Evolutionary conservation across 306 rosid genomes (phyloP).

Genomic region (Dalbergia cochinchinensis): DNA sequence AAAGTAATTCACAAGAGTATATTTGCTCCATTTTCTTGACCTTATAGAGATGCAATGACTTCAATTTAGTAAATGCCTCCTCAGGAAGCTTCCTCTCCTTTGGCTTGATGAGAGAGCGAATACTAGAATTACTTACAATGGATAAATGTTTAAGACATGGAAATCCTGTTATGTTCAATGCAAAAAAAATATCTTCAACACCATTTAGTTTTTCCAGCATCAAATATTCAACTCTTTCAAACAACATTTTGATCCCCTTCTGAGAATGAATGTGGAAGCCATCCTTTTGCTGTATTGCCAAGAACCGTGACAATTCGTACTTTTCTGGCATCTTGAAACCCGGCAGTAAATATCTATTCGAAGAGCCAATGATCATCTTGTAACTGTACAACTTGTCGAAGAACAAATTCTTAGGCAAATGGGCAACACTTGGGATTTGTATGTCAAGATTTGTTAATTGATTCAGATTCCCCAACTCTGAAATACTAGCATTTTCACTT

Average conservation of each 20-base stretch:
- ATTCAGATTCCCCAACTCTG: constrained; percentile 47
- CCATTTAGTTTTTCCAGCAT: constrained; percentile 36
- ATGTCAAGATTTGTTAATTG: constrained; percentile 45
- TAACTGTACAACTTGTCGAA: constrained; percentile 38
- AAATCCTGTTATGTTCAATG: constrained; percentile 41
- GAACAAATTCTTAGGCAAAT: constrained; percentile 40
- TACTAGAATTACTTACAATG: constrained; percentile 11
- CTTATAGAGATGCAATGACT: constrained; percentile 38
- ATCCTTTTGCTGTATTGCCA: constrained; percentile 43
- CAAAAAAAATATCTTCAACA: constrained; percentile 20
- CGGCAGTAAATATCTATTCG: neutral
- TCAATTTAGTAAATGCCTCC: constrained; percentile 38
- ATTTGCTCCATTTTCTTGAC: constrained; percentile 2
- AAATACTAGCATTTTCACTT: constrained; percentile 18
- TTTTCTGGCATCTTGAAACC: constrained; percentile 40
- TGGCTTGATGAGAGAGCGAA: constrained; percentile 35
- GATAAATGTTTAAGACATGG: constrained; percentile 47
- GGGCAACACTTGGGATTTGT: constrained; percentile 21
- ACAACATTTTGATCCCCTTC: constrained; percentile 42
- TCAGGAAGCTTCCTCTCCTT: neutral
- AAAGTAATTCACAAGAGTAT: constrained; percentile 12
- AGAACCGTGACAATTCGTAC: constrained; percentile 19
- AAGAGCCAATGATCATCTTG: constrained; percentile 53
- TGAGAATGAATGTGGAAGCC: constrained; percentile 38
- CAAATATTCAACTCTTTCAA: constrained; percentile 49